phyloP scores from a whole-genome alignment of 106 monocot genomes.

The Dendrobium huoshanense region DNA sequence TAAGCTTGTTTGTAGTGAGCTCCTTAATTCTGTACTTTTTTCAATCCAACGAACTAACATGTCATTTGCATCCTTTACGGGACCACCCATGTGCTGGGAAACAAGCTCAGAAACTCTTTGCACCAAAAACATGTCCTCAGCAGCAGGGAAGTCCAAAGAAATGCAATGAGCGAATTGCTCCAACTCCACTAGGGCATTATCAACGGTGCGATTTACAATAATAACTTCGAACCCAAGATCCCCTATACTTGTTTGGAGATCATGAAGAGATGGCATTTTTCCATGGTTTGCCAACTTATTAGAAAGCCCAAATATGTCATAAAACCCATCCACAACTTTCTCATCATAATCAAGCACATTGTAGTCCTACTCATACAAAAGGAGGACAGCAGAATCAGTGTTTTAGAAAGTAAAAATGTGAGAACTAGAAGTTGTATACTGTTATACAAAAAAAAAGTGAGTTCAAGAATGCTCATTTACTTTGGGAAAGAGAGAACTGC shows the following conservation, averaged over 20 bases:
- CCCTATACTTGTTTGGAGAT: constrained; percentile 80
- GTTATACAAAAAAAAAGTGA: background rate
- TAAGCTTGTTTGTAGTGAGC: constrained; percentile 76
- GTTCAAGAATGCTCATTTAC: background rate
- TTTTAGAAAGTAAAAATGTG: background rate
- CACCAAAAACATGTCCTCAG: constrained; percentile 49
- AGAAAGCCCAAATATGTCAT: constrained; percentile 73
- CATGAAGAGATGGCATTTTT: constrained; percentile 72
- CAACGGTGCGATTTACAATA: constrained; percentile 71
- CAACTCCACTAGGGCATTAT: constrained; percentile 63
- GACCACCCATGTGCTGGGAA: constrained; percentile 89
- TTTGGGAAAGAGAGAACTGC: background rate
- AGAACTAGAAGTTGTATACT: background rate
- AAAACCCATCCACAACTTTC: constrained; percentile 90
- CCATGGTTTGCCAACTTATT: constrained; percentile 29
- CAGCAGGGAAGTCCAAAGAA: constrained; percentile 45
- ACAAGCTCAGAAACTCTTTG: constrained; percentile 90
- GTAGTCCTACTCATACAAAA: constrained; percentile 58
- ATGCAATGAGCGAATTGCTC: constrained; percentile 91
- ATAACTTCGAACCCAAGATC: constrained; percentile 98
- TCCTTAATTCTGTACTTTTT: constrained; percentile 67
- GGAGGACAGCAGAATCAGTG: background rate
- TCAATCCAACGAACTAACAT: constrained; percentile 81
- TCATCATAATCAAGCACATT: constrained; percentile 89
- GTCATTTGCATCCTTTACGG: constrained; percentile 77